Evolutionary conservation across 257 asterid genomes (phyloP).

Genomic region (Linaria vulgaris): DNA sequence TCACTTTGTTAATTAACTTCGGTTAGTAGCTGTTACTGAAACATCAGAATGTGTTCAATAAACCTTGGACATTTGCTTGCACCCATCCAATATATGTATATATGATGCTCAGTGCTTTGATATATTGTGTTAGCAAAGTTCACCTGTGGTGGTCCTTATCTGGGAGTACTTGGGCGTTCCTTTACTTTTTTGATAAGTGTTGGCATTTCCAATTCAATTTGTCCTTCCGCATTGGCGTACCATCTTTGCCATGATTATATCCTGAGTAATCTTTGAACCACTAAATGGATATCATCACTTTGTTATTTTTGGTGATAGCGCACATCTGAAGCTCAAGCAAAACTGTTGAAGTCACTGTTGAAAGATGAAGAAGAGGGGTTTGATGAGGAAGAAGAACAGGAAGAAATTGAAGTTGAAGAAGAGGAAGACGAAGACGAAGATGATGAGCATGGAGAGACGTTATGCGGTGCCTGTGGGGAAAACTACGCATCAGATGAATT

Average conservation of each 20-base stretch:
- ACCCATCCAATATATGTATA: no score
- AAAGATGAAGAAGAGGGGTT: conserved; percentile 47
- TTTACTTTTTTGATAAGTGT: no score
- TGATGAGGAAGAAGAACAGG: conserved; percentile 66
- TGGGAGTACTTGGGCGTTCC: not conserved
- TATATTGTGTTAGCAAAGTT: not conserved
- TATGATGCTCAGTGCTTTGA: not conserved
- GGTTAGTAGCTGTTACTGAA: not conserved
- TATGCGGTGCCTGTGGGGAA: conserved; percentile 68
- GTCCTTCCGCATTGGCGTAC: not conserved
- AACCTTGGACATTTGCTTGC: no score
- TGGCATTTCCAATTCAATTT: not conserved
- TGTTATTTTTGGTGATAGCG: conserved; percentile 33
- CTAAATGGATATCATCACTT: not conserved
- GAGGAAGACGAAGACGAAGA: conserved; percentile 69
- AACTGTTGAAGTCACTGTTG: conserved; percentile 36
- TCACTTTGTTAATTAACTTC: not conserved
- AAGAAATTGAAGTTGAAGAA: conserved; percentile 62
- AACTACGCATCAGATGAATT: conserved; percentile 63
- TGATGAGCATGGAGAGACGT: conserved; percentile 64
- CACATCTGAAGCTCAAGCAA: conserved; percentile 38
- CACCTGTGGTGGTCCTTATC: not conserved
- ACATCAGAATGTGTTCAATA: not conserved
- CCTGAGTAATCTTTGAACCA: conserved; percentile 7
- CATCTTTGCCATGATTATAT: not conserved